Conservation (phyloP, 1,284 basidiomycete genomes). For the Sporisorium graminicola region DNA sequence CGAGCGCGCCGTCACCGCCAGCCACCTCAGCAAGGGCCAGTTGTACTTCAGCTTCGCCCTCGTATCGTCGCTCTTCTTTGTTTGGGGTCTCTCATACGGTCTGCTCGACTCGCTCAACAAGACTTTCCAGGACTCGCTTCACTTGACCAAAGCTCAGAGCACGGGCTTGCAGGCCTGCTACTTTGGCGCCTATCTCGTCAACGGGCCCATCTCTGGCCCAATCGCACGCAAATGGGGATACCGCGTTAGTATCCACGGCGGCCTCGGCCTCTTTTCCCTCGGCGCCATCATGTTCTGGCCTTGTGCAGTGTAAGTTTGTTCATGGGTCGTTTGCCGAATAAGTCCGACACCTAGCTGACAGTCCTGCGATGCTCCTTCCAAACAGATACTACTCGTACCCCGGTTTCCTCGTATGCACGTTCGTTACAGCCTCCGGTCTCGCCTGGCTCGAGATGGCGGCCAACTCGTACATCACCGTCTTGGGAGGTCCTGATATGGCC, state of each 20-base stretch:
- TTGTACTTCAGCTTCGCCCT: conserved; percentile 75
- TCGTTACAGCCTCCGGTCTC: conserved; percentile 77
- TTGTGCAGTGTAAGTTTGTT: conserved; percentile 16
- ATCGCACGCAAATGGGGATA: conserved; percentile 69
- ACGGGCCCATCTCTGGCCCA: conserved; percentile 55
- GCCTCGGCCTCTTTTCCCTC: conserved; percentile 73
- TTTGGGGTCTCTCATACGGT: conserved; percentile 76
- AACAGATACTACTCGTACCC: conserved; percentile 26
- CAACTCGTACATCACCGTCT: conserved; percentile 81
- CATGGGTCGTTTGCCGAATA: no score
- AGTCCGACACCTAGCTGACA: neutral
- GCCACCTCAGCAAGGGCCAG: conserved; percentile 27
- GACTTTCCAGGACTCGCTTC: conserved; percentile 81
- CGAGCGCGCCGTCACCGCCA: conserved; percentile 37
- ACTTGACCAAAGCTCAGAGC: conserved; percentile 81
- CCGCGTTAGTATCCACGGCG: conserved; percentile 74
- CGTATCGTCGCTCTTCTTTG: conserved; percentile 84
- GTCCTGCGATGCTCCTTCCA: neutral
- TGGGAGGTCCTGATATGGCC: conserved; percentile 78
- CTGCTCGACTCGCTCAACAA: conserved; percentile 87
- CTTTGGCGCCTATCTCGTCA: conserved; percentile 73
- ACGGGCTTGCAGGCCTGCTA: conserved; percentile 87
- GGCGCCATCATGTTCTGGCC: conserved; percentile 53
- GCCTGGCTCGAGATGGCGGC: conserved; percentile 75
- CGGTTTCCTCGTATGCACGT: conserved; percentile 46